These are phyloP conservation scores for Chalaropsis thielavioides DNA, from an alignment of 2,329 filamentous ascomycete genomes.

Conservation along the genomic window DNA sequence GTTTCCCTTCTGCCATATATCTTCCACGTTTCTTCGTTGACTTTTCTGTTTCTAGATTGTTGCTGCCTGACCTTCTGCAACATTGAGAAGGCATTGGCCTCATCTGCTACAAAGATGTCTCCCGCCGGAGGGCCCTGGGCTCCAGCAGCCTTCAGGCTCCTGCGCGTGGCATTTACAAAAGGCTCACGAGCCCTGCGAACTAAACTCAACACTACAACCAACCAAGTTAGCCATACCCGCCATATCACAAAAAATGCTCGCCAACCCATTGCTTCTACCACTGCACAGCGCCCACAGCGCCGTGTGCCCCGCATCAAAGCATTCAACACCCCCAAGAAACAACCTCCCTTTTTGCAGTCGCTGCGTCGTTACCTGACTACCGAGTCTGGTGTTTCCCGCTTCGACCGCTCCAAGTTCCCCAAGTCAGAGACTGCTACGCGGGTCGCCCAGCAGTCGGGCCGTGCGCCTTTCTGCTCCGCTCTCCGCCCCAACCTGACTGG, in stretches of 20 bases:
- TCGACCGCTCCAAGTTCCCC: conserved; percentile 17
- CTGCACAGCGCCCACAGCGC: conserved; percentile 37
- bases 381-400: conserved; percentile 14
- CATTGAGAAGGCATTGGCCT: conserved; percentile 2
- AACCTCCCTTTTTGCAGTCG: conserved; percentile 11
- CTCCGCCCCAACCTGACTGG: conserved; percentile 87
- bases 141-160: conserved; percentile 39
- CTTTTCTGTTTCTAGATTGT: conserved; percentile 9
- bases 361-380: conserved; percentile 16
- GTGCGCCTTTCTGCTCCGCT: conserved; percentile 74
- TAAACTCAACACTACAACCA: conserved; percentile 33
- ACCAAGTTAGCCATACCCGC: conserved; percentile 34
- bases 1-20: neutral
- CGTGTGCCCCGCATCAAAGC: conserved; percentile 21
- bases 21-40: neutral
- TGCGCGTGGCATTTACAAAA: conserved; percentile 38
- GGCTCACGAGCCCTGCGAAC: conserved; percentile 37
- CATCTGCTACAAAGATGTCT: conserved; percentile 32
- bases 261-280: conserved; percentile 39
- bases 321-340: conserved; percentile 14
- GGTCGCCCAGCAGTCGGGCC: conserved; percentile 35
- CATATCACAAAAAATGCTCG: conserved; percentile 31
- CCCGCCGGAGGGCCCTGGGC: conserved; percentile 43
- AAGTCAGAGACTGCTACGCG: conserved; percentile 16
- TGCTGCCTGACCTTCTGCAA: conserved; percentile 9